Base-by-base conservation (phyloP, 2,329 filamentous ascomycete species). In the Xylariales sp. region DNA sequence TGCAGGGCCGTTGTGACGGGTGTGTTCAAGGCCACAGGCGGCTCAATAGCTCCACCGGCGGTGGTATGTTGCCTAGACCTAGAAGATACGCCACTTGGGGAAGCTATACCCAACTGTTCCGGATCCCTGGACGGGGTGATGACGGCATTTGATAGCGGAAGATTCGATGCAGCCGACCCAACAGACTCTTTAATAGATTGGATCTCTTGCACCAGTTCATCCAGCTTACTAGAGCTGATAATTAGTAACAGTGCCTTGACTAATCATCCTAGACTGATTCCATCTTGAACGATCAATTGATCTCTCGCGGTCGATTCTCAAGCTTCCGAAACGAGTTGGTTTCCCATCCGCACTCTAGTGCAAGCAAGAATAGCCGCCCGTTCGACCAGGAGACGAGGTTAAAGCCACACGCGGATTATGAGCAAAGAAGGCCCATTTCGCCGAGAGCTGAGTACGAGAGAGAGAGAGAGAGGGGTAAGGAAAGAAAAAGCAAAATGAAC, bases 171-270 rank as follows among this genome's bases (percentile, higher is more conserved):
- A 57, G 53, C 58, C 36, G 72, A 72, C 54, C 75, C 78, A 49
- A 88, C 85, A 52, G 81, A 83, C 70, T 86, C 81, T 71, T 86
- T 86, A 72, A 87, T 87, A 73, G 78, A 84, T 69, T 80, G 82
- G n/a, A 87, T 81, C 73, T 87, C 85, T 67, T 85, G 83, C 58
- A 84, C 85, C 4, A 87, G 78, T 68, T 85, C 83, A 69, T 88
- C 86, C 3, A 88, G 78, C 73, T 88, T 87, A 72, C 86, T 87
- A 63, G 55, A 58, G n/a, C 49, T 43, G 23, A 3, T n/a, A 39
- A 61, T 73, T 10, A 71, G 68, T 28, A 32, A 49, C 23, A 7
- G 8, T 50, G 23, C 14, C 7, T 46, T 54, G 41, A 62, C 39
- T 34, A 55, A 46, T 23, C 36, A 53, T 52, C 23, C 36, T n/a